Conservation (phyloP, 2,329 filamentous ascomycete species). For the Colletotrichum acutatum region DNA sequence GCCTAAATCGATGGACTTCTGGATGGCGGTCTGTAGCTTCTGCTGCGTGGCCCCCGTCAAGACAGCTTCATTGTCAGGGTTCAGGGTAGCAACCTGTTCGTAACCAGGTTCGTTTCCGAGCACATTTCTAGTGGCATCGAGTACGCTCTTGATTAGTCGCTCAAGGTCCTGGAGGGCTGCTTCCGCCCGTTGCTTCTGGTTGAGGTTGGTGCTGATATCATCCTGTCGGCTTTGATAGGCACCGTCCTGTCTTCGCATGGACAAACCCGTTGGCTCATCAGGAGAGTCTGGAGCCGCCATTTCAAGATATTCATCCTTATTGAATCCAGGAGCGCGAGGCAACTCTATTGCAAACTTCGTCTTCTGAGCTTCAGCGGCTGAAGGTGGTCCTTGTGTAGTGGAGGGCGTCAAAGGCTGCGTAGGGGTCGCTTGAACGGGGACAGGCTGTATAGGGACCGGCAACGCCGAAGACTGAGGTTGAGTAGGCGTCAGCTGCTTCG, state of each 20-base stretch:
- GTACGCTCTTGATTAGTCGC: conserved; percentile 76
- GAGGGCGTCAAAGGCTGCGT: not conserved
- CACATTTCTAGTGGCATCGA: conserved; percentile 79
- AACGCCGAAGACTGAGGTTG: not conserved
- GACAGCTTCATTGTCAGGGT: conserved; percentile 69
- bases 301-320: conserved; percentile 62
- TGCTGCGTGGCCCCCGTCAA: conserved; percentile 76
- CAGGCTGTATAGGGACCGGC: not conserved
- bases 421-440: not conserved
- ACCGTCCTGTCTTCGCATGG: conserved; percentile 61
- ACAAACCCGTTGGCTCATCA: conserved; percentile 59
- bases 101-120: conserved; percentile 65
- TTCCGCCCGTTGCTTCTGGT: conserved; percentile 85
- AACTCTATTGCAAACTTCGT: conserved; percentile 60
- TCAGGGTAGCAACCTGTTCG: conserved; percentile 64
- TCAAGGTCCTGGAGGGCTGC: conserved; percentile 77
- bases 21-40: conserved; percentile 78
- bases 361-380: not conserved
- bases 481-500: conserved; percentile 2
- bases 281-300: conserved; percentile 56
- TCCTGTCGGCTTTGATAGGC: conserved; percentile 58
- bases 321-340: conserved; percentile 51
- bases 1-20: conserved; percentile 76
- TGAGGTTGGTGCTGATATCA: conserved; percentile 70
- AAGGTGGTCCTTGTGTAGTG: not conserved